These are phyloP conservation scores for Cystobasidium ongulense DNA, from an alignment of 768 basidiomycete species.

Conservation along the genomic window DNA sequence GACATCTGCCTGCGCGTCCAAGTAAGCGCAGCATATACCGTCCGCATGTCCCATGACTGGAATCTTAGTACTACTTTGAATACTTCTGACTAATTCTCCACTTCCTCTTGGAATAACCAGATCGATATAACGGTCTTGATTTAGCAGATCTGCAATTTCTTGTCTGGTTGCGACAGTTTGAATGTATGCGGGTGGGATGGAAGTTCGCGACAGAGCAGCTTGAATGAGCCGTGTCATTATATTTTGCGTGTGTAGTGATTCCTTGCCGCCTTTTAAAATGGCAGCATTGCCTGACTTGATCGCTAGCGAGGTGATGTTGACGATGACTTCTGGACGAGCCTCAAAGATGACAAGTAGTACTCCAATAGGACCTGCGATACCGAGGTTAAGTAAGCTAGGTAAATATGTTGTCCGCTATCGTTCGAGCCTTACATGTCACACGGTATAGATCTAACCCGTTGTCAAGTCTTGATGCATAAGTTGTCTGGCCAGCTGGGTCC, in stretches of 20 bases:
- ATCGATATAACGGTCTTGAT: conserved; percentile 85
- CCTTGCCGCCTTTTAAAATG: conserved; percentile 94
- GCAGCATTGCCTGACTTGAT: conserved; percentile 98
- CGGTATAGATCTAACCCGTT: conserved; percentile 80
- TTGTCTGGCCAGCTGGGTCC: conserved; percentile 75
- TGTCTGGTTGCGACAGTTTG: conserved; percentile 84
- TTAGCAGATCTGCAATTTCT: conserved; percentile 78
- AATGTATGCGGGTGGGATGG: conserved; percentile 69
- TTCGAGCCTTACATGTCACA: conserved; percentile 65
- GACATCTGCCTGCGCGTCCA: conserved; percentile 70
- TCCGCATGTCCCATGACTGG: conserved; percentile 99
- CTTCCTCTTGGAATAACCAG: conserved; percentile 94
- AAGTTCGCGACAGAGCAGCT: conserved; percentile 62
- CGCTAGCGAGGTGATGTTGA: conserved; percentile 90
- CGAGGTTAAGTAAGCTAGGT: background rate
- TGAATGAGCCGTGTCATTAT: conserved; percentile 74
- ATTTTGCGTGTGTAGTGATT: conserved; percentile 70
- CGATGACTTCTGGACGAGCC: conserved; percentile 91
- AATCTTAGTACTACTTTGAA: conserved; percentile 82
- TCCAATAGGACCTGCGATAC: conserved; percentile 63
- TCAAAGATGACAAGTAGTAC: conserved; percentile 95
- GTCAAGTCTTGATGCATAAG: conserved; percentile 83
- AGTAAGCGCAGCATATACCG: conserved; percentile 79
- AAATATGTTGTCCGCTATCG: too few relatives aligned
- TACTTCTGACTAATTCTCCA: conserved; percentile 74